These are phyloP conservation scores for Saccharomycopsis fibuligera DNA, from an alignment of 805 yeast species.

Conservation along the genomic window DNA sequence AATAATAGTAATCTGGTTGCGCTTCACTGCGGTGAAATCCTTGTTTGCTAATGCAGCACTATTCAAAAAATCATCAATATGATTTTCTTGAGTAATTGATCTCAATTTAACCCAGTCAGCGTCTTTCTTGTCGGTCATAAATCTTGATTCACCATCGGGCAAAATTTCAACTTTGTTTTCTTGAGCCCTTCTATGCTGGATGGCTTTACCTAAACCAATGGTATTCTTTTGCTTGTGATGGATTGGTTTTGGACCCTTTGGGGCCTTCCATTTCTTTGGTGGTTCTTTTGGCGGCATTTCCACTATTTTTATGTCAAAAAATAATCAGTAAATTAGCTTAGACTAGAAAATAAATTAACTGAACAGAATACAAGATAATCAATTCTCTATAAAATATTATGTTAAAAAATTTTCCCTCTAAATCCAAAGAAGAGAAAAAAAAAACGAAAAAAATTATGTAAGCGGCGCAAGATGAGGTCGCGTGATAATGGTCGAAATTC, in stretches of 20 bases:
- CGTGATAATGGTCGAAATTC: no score
- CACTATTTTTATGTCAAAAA: no score
- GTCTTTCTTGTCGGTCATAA: conserved; percentile 74
- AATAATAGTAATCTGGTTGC: conserved; percentile 76
- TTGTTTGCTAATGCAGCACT: conserved; percentile 96
- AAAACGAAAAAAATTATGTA: no score
- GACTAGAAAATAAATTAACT: no score
- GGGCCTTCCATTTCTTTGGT: conserved; percentile 76
- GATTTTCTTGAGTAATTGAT: conserved; percentile 91
- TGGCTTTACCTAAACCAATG: conserved; percentile 80
- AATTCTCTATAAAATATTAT: no score
- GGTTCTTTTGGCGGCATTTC: conserved; percentile 40
- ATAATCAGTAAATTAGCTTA: no score
- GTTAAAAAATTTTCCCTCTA: no score
- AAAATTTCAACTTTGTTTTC: conserved; percentile 65
- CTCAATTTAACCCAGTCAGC: conserved; percentile 85
- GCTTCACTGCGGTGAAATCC: conserved; percentile 89
- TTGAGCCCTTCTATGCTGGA: conserved; percentile 63
- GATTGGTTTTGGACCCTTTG: conserved; percentile 89
- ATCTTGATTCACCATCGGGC: conserved; percentile 86
- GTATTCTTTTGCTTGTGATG: conserved; percentile 77
- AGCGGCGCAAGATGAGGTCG: no score
- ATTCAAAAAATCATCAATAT: conserved; percentile 87
- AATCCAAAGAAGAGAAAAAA: no score
- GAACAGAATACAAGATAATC: not conserved